Base-by-base conservation (phyloP, 345 rosid genomes). In the Eucalyptus cladocalyx region DNA sequence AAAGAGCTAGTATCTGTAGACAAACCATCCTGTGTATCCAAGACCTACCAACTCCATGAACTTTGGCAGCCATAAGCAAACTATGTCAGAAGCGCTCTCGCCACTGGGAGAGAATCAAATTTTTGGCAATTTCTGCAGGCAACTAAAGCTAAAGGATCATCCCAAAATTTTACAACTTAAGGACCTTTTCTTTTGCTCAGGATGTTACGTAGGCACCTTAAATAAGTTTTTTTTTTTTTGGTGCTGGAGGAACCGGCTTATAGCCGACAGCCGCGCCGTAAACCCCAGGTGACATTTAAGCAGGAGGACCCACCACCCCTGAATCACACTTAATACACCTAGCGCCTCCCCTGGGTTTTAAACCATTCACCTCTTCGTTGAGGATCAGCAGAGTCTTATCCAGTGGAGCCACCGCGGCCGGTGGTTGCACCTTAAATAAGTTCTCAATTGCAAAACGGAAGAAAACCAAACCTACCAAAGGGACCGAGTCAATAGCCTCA, bases 1-100 rank as follows among this genome's bases (percentile, higher is more conserved):
- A 92, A 96, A 96, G 91, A 96, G 99, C 91, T 95, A 98, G 91
- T 97, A 97, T 97, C 99, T 95, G 94, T 97, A 95, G 83, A 97
- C 95, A 80, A 96, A 97, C 99, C 99, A 97, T 91, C 99, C 99
- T 10, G 98, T 96, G 89, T 96, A 97, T n/a, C 98, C 99, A 37
- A 97, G 98, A 69, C 99, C 99, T 19, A 97, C 94, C 92, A 97
- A 93, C 91, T 97, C 99, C 98, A 97, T 93, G 88, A 97, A 90
- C 92, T 96, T 97, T 0, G 99, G 99, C 80, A 97, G 96, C 98
- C 95, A 58, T 16, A 87, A 47, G 67, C 86, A 45, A 90, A 48
- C 32, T 62, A 80, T 83, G 67, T 89, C 15, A 6, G 28, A 37
- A 76, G 47, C 11, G 28, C 26, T 76, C 24, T 76, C 2, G 23